Conservation (phyloP, 2,329 filamentous ascomycete genomes). For the Stemphylium lycopersici region DNA sequence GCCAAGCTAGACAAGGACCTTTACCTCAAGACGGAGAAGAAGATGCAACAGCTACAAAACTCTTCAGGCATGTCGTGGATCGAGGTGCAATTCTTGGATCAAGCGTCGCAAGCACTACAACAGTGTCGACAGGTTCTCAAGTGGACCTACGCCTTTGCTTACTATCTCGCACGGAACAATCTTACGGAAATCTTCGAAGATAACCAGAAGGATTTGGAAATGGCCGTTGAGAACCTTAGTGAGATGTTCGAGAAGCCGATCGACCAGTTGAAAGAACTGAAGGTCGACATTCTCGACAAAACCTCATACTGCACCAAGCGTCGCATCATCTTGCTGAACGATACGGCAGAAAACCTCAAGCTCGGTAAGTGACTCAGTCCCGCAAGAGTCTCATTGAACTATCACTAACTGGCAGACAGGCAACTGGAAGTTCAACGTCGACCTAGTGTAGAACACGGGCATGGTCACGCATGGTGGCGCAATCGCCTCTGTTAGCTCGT, state of each 20-base stretch:
- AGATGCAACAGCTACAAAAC: conserved; percentile 96
- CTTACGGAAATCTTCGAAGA: conserved; percentile 97
- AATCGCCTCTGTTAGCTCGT: background rate
- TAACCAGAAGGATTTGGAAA: conserved; percentile 96
- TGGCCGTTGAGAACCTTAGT: conserved; percentile 95
- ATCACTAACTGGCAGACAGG: conserved; percentile 24
- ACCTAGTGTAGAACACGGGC: conserved; percentile 24
- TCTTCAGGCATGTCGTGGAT: conserved; percentile 98
- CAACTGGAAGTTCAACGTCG: conserved; percentile 43
- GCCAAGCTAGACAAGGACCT: conserved; percentile 96
- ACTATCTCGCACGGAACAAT: conserved; percentile 95
- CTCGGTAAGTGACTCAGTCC: conserved; percentile 66
- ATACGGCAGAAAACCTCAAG: conserved; percentile 90
- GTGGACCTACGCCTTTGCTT: conserved; percentile 99
- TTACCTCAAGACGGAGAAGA: conserved; percentile 95
- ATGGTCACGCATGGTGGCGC: background rate
- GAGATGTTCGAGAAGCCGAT: conserved; percentile 99
- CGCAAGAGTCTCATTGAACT: background rate
- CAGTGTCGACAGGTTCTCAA: conserved; percentile 98
- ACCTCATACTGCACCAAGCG: conserved; percentile 96
- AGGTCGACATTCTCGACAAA: conserved; percentile 98
- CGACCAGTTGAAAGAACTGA: conserved; percentile 81
- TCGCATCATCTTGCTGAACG: conserved; percentile 84
- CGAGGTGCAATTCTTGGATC: conserved; percentile 95
- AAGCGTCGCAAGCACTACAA: conserved; percentile 90